Evolutionary conservation across 2,329 filamentous ascomycete species (phyloP).

Genomic region (Fusarium sp.): DNA sequence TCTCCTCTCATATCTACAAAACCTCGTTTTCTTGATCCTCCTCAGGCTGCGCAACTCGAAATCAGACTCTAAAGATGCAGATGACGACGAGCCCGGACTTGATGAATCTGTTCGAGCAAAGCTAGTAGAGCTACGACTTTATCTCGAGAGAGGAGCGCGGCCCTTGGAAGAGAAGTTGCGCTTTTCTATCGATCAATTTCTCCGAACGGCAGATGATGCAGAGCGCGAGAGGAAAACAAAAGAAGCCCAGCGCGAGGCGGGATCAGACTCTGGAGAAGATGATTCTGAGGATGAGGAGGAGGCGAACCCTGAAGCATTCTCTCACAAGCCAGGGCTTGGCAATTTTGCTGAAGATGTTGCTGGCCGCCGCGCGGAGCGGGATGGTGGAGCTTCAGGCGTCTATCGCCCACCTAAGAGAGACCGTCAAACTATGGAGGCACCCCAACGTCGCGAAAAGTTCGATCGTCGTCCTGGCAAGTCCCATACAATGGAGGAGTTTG

Average conservation of each 20-base stretch:
- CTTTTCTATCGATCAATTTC: slow-evolving; percentile 95
- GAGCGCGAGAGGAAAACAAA: slow-evolving; percentile 57
- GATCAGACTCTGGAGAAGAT: slow-evolving; percentile 42
- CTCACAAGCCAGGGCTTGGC: slow-evolving; percentile 42
- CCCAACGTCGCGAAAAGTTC: slow-evolving; percentile 66
- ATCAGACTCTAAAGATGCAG: slow-evolving; percentile 32
- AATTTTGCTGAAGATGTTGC: slow-evolving; percentile 49
- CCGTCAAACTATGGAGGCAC: slow-evolving; percentile 82
- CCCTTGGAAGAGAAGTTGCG: slow-evolving; percentile 90
- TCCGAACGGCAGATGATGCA: slow-evolving; percentile 83
- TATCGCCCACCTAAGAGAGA: slow-evolving; percentile 91
- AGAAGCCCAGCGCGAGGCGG: slow-evolving; percentile 42
- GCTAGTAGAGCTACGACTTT: slow-evolving; percentile 89
- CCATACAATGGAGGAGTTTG: slow-evolving; percentile 89
- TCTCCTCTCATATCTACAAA: slow-evolving; percentile 95
- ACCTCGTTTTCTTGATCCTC: slow-evolving; percentile 87
- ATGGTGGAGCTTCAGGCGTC: slow-evolving; percentile 67
- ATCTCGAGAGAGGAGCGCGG: slow-evolving; percentile 89
- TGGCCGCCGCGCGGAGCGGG: slow-evolving; percentile 40
- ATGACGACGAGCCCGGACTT: slow-evolving; percentile 57
- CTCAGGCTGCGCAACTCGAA: slow-evolving; percentile 75
- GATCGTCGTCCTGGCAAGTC: slow-evolving; percentile 75
- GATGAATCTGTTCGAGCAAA: slow-evolving; percentile 78
- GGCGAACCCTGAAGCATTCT: slow-evolving; percentile 45
- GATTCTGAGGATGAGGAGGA: slow-evolving; percentile 52